A percentile compares a stretch with the other conserved stretches of the same genome.
Evolutionary conservation across 2,329 filamentous ascomycete genomes (phyloP).

Genomic region (Colletotrichum theobromicola): DNA sequence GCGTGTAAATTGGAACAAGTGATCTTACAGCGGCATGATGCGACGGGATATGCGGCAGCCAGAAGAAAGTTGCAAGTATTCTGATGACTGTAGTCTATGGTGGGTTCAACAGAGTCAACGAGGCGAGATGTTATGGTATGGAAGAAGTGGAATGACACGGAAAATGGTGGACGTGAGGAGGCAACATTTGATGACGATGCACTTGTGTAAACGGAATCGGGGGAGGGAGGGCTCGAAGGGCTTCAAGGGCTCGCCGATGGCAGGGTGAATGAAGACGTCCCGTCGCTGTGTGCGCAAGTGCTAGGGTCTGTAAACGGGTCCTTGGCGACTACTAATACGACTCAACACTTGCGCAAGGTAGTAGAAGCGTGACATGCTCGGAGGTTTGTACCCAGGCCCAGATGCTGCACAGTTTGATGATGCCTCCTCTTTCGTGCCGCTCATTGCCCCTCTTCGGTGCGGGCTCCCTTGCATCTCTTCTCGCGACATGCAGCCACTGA

Average conservation of each 20-base stretch:
- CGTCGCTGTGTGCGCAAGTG: not conserved
- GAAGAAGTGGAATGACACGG: not conserved
- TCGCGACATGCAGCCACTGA: conserved; percentile 16
- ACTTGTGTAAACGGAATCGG: conserved; percentile 11
- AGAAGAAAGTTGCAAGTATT: not conserved
- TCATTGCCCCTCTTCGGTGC: conserved; percentile 10
- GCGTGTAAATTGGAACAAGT: not conserved
- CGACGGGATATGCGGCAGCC: not conserved
- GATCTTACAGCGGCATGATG: conserved; percentile 5
- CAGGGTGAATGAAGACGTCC: not conserved
- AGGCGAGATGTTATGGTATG: not conserved
- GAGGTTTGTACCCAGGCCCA: not conserved
- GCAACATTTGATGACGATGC: conserved; percentile 17
- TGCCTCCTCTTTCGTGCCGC: conserved; percentile 11
- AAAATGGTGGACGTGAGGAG: not conserved
- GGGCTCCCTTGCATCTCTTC: conserved; percentile 13
- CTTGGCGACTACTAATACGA: not conserved
- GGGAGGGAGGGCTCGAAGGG: conserved; percentile 2
- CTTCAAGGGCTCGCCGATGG: not conserved
- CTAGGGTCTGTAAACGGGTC: not conserved
- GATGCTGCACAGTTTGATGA: conserved; percentile 4
- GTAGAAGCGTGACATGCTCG: not conserved
- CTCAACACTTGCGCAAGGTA: not conserved
- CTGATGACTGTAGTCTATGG: not conserved
- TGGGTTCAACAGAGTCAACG: not conserved